Conservation (phyloP, 78 protist genomes). For the Parvularia atlantis region DNA sequence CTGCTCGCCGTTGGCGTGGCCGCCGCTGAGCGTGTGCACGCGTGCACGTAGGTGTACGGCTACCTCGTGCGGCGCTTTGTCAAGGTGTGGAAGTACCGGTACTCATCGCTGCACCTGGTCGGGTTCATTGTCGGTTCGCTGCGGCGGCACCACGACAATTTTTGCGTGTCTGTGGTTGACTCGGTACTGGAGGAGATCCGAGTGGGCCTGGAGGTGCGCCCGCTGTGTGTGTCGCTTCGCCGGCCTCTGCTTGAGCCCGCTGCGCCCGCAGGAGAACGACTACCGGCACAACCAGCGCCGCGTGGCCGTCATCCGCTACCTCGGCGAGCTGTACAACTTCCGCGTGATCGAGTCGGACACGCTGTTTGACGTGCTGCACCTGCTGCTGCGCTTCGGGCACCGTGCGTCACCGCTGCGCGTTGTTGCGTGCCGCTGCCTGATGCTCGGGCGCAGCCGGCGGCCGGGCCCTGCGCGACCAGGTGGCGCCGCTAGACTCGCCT, state of each 20-base stretch:
- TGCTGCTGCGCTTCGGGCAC: background rate
- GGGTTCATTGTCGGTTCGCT: too few relatives aligned
- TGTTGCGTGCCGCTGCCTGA: too few relatives aligned
- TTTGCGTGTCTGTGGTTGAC: background rate
- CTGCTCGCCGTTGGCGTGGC: background rate
- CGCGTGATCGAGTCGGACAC: constrained; percentile 25
- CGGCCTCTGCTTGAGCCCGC: background rate
- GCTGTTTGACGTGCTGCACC: constrained; percentile 4
- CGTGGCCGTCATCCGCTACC: constrained; percentile 26
- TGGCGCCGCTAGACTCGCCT: too few relatives aligned
- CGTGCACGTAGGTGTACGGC: background rate
- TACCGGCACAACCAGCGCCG: constrained; percentile 31
- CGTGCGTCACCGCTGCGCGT: too few relatives aligned
- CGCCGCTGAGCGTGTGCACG: background rate
- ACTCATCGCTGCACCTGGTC: constrained; percentile 33
- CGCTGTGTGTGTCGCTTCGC: background rate
- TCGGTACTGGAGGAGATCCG: background rate
- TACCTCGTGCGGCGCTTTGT: constrained; percentile 31
- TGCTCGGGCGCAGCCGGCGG: too few relatives aligned
- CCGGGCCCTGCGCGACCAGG: too few relatives aligned
- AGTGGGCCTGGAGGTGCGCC: background rate
- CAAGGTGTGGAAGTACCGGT: constrained; percentile 40
- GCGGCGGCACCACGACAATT: background rate
- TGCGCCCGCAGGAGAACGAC: too few relatives aligned
- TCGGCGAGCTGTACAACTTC: constrained; percentile 50